Evolutionary conservation across 805 yeast genomes (phyloP), one percentile per base, ranked within the genome.

Genomic region (Candida endomychidarum): DNA sequence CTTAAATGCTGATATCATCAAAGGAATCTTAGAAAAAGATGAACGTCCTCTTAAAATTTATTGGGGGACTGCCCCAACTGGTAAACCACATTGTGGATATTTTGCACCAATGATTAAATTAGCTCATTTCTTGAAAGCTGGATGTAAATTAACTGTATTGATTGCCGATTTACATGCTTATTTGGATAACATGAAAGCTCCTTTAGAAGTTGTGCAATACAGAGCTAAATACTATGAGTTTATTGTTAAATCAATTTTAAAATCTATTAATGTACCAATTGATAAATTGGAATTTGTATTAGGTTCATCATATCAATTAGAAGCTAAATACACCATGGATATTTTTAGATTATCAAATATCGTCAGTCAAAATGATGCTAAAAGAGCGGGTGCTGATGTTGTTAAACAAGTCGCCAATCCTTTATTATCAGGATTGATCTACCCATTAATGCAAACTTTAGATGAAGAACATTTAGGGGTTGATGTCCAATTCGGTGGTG

Each of bases 61-160:
- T 79, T 93, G 97, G 98, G 99, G 99, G 51, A 90, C 98, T 15
- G 99, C 99, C 6, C 98, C 99, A 45, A 93, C 99, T 4, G 99
- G 99, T 38, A 86, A 80, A 66, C 96, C 98, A 32, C 99, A 93
- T 68, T 90, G 97, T 71, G 99, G 98, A 38, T 93, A 93, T 75
- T 88, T 93, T 58, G 99, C 93, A 26, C 93, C 98, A 38, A 91
- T 93, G 98, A 84, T 95, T 46, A 91, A 93, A 64, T 67, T 93
- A 52, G 98, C 98, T 2, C 90, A 93, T 61, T 88, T 91, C 62
- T 76, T 93, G 63, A 83, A 81, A 56, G 99, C 99, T 12, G 99
- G 98, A 9, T 88, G 96, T 70, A 93, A 88, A 58, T 95, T 93
- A 30, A 88, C 81, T 1, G 93, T 93, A 5, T 74, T 93, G 43